phyloP scores from a whole-genome alignment of 1,284 basidiomycete genomes.

The Sphaerobolus stellatus region DNA sequence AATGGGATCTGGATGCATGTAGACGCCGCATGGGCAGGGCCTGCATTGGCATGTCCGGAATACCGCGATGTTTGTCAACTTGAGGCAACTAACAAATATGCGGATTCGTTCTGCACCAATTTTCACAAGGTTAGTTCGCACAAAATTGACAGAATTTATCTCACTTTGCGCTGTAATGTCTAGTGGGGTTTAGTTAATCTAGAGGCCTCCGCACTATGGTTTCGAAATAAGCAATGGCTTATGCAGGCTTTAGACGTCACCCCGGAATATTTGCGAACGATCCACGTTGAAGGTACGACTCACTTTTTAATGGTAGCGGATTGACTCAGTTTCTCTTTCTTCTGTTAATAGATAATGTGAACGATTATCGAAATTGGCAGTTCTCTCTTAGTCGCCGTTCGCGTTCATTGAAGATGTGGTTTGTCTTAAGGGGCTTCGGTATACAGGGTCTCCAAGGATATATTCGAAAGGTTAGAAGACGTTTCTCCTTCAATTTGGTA shows the following conservation, averaged over 20 bases:
- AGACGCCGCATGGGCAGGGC: conserved; percentile 91
- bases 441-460: conserved; percentile 75
- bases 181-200: conserved; percentile 92
- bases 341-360: conserved; percentile 65
- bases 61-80: conserved; percentile 63
- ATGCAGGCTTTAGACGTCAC: conserved; percentile 87
- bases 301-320: neutral
- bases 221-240: conserved; percentile 72
- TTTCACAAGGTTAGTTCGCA: conserved; percentile 76
- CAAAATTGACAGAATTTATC: too few relatives aligned
- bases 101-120: conserved; percentile 86
- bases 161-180: too few relatives aligned
- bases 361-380: conserved; percentile 96
- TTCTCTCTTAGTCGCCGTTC: conserved; percentile 86
- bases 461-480: conserved; percentile 60
- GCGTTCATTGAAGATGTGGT: conserved; percentile 91
- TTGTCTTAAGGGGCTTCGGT: conserved; percentile 83
- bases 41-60: conserved; percentile 79
- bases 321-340: conserved; percentile 13
- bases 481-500: too few relatives aligned
- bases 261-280: conserved; percentile 78
- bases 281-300: conserved; percentile 63
- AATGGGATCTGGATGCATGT: conserved; percentile 84
- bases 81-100: conserved; percentile 73
- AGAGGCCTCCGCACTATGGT: conserved; percentile 79